Percentiles rank a stretch among this genome's conserved stretches.
Evolutionary conservation across 2,329 filamentous ascomycete species (phyloP).

Genomic region (Scopulariopsis brevicaulis): DNA sequence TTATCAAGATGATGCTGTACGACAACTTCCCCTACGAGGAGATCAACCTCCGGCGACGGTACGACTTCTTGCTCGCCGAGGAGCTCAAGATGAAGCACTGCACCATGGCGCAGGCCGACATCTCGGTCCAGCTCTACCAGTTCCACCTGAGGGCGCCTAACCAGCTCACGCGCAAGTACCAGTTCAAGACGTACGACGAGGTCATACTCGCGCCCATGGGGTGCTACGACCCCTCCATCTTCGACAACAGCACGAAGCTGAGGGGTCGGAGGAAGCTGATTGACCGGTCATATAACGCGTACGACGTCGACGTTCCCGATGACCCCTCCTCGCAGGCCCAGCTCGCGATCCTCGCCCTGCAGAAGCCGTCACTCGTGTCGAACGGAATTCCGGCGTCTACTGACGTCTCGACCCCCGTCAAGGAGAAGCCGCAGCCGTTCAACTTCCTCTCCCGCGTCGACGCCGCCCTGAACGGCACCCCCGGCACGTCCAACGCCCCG

Average conservation of each 20-base stretch:
- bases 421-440: conserved; percentile 54
- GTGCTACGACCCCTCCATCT: conserved; percentile 81
- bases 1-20: conserved; percentile 95
- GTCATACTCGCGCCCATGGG: conserved; percentile 90
- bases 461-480: conserved; percentile 63
- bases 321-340: conserved; percentile 84
- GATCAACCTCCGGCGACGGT: conserved; percentile 80
- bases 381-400: conserved; percentile 27
- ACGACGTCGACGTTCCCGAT: conserved; percentile 77
- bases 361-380: conserved; percentile 45
- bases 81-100: conserved; percentile 91
- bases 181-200: conserved; percentile 96
- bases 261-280: conserved; percentile 69
- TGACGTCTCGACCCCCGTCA: conserved; percentile 47
- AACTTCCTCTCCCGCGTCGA: conserved; percentile 57
- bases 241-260: conserved; percentile 74
- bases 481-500: conserved; percentile 73
- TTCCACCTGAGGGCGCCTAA: conserved; percentile 85
- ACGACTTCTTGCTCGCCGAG: conserved; percentile 88
- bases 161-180: conserved; percentile 83
- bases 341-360: conserved; percentile 48
- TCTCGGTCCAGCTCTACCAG: conserved; percentile 78
- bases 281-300: conserved; percentile 82
- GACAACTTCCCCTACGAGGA: conserved; percentile 93
- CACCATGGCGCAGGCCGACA: conserved; percentile 80